Conservation (phyloP, 2,329 filamentous ascomycete genomes). For the Akanthomyces dipterigenus region DNA sequence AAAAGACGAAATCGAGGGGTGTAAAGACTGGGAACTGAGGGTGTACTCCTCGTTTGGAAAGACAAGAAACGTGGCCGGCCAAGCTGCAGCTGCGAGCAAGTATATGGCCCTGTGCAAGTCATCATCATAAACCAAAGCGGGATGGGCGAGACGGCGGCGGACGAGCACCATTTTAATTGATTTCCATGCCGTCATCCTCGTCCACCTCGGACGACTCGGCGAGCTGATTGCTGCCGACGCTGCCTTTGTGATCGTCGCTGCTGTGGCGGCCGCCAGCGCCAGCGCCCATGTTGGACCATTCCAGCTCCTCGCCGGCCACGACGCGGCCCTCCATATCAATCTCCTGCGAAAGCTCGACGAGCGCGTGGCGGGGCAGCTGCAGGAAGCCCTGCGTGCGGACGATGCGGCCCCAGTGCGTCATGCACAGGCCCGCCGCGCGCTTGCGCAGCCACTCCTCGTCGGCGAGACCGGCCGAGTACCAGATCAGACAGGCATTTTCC, state of each 20-base stretch:
- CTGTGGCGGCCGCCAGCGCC: conserved; percentile 31
- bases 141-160: neutral
- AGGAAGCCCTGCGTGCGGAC: conserved; percentile 86
- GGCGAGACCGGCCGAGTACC: conserved; percentile 86
- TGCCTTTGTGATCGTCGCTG: conserved; percentile 47
- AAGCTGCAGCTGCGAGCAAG: neutral
- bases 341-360: conserved; percentile 90
- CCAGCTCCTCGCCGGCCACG: conserved; percentile 77
- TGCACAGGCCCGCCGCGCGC: conserved; percentile 78
- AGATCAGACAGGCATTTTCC: conserved; percentile 89
- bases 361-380: conserved; percentile 65
- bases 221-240: conserved; percentile 51
- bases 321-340: conserved; percentile 90
- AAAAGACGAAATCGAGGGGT: neutral
- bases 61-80: neutral
- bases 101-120: neutral
- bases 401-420: conserved; percentile 90
- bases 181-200: conserved; percentile 58
- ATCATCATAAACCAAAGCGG: neutral
- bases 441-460: conserved; percentile 91
- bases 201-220: conserved; percentile 52
- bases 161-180: conserved; percentile 28
- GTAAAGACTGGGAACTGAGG: neutral
- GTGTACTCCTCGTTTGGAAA: neutral
- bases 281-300: conserved; percentile 42